Evolutionary conservation across 2,329 filamentous ascomycete genomes (phyloP).

Genomic region (Hypoxylon sp.): DNA sequence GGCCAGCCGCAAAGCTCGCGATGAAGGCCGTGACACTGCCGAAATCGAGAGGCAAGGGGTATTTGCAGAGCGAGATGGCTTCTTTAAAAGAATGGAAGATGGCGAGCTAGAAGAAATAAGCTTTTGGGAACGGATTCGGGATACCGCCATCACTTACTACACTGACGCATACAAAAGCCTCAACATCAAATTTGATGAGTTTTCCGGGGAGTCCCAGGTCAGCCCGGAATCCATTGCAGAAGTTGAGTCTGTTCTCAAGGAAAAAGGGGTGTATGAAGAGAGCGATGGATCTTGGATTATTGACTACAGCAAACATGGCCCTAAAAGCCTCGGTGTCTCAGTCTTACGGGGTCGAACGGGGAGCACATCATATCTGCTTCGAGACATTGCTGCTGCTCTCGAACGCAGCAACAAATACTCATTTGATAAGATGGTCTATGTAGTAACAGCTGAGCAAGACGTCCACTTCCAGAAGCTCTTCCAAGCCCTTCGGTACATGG

Average conservation of each 20-base stretch:
- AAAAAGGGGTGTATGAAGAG: constrained; percentile 70
- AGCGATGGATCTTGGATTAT: constrained; percentile 76
- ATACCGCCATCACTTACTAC: constrained; percentile 69
- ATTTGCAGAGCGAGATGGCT: constrained; percentile 66
- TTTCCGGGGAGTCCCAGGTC: constrained; percentile 75
- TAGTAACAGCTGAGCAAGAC: constrained; percentile 58
- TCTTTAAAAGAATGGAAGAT: constrained; percentile 73
- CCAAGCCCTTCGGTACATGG: constrained; percentile 58
- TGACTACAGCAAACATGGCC: constrained; percentile 77
- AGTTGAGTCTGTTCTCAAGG: constrained; percentile 71
- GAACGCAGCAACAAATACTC: constrained; percentile 70
- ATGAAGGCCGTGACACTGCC: constrained; percentile 56
- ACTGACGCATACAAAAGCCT: constrained; percentile 68
- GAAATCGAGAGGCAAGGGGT: constrained; percentile 59
- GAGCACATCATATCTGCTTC: constrained; percentile 77
- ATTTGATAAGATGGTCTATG: constrained; percentile 60
- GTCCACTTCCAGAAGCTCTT: constrained; percentile 56
- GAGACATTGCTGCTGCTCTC: constrained; percentile 76
- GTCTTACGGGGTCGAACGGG: constrained; percentile 75
- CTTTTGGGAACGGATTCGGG: constrained; percentile 69
- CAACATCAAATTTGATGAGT: constrained; percentile 71
- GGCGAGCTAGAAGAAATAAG: constrained; percentile 67
- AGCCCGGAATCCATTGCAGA: constrained; percentile 67
- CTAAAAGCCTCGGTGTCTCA: constrained; percentile 77
- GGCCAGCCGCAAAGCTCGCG: constrained; percentile 64